Base-by-base conservation (phyloP, 2,329 filamentous ascomycete species). In the Didymosphaeria variabile region DNA sequence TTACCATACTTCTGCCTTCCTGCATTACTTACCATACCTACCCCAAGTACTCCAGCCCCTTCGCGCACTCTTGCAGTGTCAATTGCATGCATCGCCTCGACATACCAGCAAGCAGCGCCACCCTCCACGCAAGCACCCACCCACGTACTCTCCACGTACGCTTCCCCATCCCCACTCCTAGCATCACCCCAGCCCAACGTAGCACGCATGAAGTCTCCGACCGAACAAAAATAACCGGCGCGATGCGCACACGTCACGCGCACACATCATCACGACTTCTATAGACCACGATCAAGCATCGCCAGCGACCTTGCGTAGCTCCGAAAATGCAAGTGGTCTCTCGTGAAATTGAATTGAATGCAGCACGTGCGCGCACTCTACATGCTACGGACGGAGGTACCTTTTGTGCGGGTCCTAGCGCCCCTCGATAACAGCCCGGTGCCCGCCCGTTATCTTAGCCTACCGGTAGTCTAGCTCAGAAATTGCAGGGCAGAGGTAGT, bases 141-240 rank as follows among this genome's bases (percentile, higher is more conserved):
- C 17, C 21, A 45, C 21, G 42, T 45, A 45, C 17, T 45, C 13
- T 40, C 36, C 36, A 40, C 36, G 36, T 40, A 40, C 36, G 17
- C 44, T 29, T 47, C 10, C 8, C 19, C 44, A 19, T 31, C 45
- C 15, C 46, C 46, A 19, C 46, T 29, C 26, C 26, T 2, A 49
- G 46, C 46, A 49, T 49, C 23, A 49, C 17, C 46, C 46, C 46
- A 26, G 26, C 46, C 46, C 46, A n/a, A n/a, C n/a, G n/a, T n/a
- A n/a, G n/a, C n/a, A 15, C 46, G 46, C 46, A 49, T 49, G 5
- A 31, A 26, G 21, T 31, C 45, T 7, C 26, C 23, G 12, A 26
- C 45, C 23, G 1, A n/a, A n/a, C n/a, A n/a, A 29, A 29, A 29
- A 47, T 47, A 47, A 47, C 44, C 19, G 26, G 26, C 26, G 13